Percentiles rank a stretch among this genome's conserved stretches.
Conservation (phyloP, 1,139 yeast species). For the Hemisphaericaspora xylofermentans region DNA sequence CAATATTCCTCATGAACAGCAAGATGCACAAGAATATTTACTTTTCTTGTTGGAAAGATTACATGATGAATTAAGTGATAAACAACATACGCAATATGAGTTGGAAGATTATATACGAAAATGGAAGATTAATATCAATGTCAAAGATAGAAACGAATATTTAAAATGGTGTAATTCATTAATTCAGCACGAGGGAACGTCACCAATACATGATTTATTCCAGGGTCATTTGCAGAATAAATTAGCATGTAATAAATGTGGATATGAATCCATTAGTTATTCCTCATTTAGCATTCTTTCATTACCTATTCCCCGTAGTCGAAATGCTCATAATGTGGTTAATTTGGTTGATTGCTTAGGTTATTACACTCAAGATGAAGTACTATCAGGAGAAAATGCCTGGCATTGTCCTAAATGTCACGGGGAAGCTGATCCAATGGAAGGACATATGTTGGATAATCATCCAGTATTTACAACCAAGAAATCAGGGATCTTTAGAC, state of each 20-base stretch:
- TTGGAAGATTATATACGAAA: constrained; percentile 28
- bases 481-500: constrained; percentile 36
- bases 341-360: constrained; percentile 62
- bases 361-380: constrained; percentile 67
- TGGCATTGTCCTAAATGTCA: constrained; percentile 79
- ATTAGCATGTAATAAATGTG: constrained; percentile 63
- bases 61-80: constrained; percentile 60
- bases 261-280: constrained; percentile 54
- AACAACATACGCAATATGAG: constrained; percentile 14
- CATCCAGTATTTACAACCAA: constrained; percentile 40
- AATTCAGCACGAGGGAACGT: constrained; percentile 55
- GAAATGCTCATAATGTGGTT: constrained; percentile 24
- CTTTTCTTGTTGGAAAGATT: constrained; percentile 63
- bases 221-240: constrained; percentile 70
- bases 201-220: constrained; percentile 62
- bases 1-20: constrained; percentile 69
- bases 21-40: constrained; percentile 76
- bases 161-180: constrained; percentile 56
- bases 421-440: constrained; percentile 20
- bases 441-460: constrained; percentile 25
- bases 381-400: constrained; percentile 68
- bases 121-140: constrained; percentile 34
- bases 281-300: constrained; percentile 65
- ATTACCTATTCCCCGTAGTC: constrained; percentile 58
- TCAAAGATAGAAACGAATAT: constrained; percentile 49